Evolutionary conservation across 2,329 filamentous ascomycete species (phyloP), one percentile per base, ranked within the genome.

Genomic region (Zymoseptoria passerinii): DNA sequence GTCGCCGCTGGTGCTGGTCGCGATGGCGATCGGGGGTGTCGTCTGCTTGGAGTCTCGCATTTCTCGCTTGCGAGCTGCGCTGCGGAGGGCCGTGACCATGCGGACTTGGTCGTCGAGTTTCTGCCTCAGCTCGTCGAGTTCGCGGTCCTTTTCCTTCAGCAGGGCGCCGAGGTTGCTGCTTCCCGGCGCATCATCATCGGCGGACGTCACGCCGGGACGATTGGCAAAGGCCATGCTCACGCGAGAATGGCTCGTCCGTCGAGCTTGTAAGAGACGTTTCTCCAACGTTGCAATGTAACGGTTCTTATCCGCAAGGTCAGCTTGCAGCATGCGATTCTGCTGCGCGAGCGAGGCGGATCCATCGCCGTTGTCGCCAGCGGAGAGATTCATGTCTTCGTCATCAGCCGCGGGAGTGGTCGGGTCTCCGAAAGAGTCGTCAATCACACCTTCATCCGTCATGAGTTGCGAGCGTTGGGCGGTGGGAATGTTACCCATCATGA

Each of bases 291-390:
- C 83, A 66, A 97, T 97, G 73, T 99, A 99, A 29, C 94, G 88
- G 67, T 94, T 97, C 77, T 96, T 96, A 75, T 99, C 94, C n/a
- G 83, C 84, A 52, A 99, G 81, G 72, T 99, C 94, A n/a, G 91
- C 85, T 72, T 96, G 94, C 52, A 99, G 77, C n/a, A 95, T 89
- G 53, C 86, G 84, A 66, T 96, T 91, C 70, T 96, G 94, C n/a
- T 89, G 83, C 50, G 86, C 78, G 53, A 95, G 75, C 23, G 88
- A 90, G 7, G 94, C 94, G 27, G 83, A 87, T 1, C 92, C 92
- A 67, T 96, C 91, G 18, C 88, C 92, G 69, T 87, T 92, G 8
- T 56, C 74, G 16, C 65, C 63, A 58, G 90, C 80, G 64, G 87
- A 83, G 28, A 81, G 78, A 52, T 71, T 74, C 0, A 78, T 83